Evolutionary conservation across 352 stramenopile species (phyloP).

Genomic region (Phytophthora pseudosyringae): DNA sequence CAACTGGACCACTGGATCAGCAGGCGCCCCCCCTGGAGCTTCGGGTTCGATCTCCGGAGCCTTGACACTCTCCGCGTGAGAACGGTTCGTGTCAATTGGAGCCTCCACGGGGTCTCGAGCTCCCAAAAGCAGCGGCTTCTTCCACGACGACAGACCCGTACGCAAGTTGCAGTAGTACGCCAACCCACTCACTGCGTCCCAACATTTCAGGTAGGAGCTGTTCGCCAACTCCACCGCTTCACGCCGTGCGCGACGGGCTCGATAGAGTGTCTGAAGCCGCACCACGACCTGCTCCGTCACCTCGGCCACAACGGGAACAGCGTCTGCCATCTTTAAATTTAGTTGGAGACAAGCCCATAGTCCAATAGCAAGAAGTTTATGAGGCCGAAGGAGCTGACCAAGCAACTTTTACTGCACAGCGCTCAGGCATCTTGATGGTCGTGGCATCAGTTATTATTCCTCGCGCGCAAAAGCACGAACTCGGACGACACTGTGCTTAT

Average conservation of each 20-base stretch:
- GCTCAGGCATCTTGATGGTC: too few relatives aligned
- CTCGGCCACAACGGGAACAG: conserved; percentile 3
- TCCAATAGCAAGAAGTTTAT: too few relatives aligned
- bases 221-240: conserved; percentile 35
- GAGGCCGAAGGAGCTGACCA: too few relatives aligned
- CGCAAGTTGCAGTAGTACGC: conserved; percentile 60
- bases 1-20: conserved; percentile 4
- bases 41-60: not conserved
- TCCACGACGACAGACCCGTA: conserved; percentile 52
- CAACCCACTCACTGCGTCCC: conserved; percentile 44
- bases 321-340: conserved; percentile 17
- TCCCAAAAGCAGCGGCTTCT: conserved; percentile 50
- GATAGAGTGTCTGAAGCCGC: conserved; percentile 44
- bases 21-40: too few relatives aligned
- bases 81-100: not conserved
- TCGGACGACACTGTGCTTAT: too few relatives aligned
- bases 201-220: conserved; percentile 55
- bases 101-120: conserved; percentile 22
- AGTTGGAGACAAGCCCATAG: too few relatives aligned
- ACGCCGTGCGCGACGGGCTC: conserved; percentile 37
- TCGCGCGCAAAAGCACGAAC: too few relatives aligned
- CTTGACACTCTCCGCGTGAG: not conserved
- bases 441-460: too few relatives aligned
- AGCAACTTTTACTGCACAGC: too few relatives aligned
- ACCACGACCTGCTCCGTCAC: conserved; percentile 32